Conservation (phyloP, 202 grass and related monocot genomes). For the Dendrocalamus latiflorus region DNA sequence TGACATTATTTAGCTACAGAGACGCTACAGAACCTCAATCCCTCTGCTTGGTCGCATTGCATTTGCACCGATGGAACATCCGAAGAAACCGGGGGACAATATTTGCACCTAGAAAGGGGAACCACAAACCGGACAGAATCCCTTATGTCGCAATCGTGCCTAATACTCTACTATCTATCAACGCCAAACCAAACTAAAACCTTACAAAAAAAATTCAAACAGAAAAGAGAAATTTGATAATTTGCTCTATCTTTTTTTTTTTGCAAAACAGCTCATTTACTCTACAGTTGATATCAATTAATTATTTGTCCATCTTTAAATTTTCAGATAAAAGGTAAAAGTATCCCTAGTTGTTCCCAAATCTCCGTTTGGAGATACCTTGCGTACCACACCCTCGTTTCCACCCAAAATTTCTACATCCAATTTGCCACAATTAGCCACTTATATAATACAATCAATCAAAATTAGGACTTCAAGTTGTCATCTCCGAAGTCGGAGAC, state of each 20-base stretch:
- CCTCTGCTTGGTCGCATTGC: not conserved
- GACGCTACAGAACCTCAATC: not conserved
- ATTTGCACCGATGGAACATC: not conserved
- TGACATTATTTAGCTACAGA: not conserved
- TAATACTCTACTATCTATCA: not conserved
- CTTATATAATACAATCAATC: not conserved
- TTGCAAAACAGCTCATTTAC: no score
- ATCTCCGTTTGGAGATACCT: constrained; percentile 6
- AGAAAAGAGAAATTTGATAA: no score
- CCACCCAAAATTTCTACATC: constrained; percentile 27
- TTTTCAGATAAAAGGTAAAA: not conserved
- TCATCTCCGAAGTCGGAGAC: not conserved
- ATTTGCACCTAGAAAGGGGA: not conserved
- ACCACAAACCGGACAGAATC: not conserved
- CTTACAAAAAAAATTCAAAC: no score
- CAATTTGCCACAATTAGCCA: not conserved
- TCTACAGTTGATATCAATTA: no score
- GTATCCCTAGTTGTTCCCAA: not conserved
- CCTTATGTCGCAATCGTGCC: not conserved
- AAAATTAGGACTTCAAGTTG: not conserved
- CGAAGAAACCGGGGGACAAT: not conserved
- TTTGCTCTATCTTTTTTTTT: no score
- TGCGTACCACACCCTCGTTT: not conserved
- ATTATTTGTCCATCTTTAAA: no score
- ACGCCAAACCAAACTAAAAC: not conserved